Evolutionary conservation across 2,329 filamentous ascomycete genomes (phyloP).

Genomic region (Sporothrix euskadiensis): DNA sequence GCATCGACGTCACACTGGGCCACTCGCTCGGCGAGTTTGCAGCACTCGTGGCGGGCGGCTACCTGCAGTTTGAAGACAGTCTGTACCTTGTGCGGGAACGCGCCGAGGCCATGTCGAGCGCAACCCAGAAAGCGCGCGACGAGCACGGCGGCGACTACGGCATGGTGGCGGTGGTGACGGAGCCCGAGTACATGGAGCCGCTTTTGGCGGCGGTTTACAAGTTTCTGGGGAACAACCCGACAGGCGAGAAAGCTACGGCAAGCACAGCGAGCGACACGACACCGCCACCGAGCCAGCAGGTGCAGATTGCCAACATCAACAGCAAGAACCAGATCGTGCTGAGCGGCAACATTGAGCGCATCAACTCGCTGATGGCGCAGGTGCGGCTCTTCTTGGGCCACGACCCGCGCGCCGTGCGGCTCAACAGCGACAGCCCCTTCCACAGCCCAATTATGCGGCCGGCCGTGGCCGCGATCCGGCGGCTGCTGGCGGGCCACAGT

Average conservation of each 20-base stretch:
- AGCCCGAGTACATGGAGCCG: slow-evolving; percentile 69
- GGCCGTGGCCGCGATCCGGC: slow-evolving; percentile 71
- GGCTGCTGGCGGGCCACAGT: slow-evolving; percentile 63
- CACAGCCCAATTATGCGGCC: slow-evolving; percentile 91
- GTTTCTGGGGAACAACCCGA: slow-evolving; percentile 72
- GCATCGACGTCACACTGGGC: slow-evolving; percentile 80
- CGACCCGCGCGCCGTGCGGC: slow-evolving; percentile 80
- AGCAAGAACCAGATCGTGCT: slow-evolving; percentile 95
- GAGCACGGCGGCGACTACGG: slow-evolving; percentile 79
- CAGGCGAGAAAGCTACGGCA: slow-evolving; percentile 60
- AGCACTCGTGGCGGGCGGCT: slow-evolving; percentile 80
- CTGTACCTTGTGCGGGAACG: slow-evolving; percentile 73
- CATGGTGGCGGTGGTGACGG: slow-evolving; percentile 91
- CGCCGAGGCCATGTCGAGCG: slow-evolving; percentile 80
- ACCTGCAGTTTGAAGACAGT: slow-evolving; percentile 75
- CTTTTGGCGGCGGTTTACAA: slow-evolving; percentile 75
- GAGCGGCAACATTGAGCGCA: slow-evolving; percentile 80
- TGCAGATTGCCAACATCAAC: slow-evolving; percentile 91
- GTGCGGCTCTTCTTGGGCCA: slow-evolving; percentile 87
- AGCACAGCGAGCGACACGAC: neutral
- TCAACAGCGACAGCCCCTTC: slow-evolving; percentile 87
- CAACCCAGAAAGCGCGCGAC: slow-evolving; percentile 65
- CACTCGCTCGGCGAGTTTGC: slow-evolving; percentile 94
- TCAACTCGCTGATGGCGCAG: slow-evolving; percentile 78
- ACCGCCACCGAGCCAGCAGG: slow-evolving; percentile 76